Evolutionary conservation across 768 basidiomycete species (phyloP), one percentile per base, ranked within the genome.

Genomic region (Goffeauzyma gilvescens): DNA sequence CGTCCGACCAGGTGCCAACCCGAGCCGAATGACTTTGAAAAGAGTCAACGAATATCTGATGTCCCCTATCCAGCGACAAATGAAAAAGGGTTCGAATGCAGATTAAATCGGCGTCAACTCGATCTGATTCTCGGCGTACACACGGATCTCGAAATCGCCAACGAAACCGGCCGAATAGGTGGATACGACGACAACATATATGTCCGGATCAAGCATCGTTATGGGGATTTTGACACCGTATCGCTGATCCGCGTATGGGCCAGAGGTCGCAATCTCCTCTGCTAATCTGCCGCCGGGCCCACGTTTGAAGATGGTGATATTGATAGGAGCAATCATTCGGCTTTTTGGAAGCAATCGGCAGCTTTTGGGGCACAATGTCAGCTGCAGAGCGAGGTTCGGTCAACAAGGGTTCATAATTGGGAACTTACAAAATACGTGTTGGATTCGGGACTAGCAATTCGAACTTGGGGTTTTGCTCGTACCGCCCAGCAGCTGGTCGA

Each of bases 21-120:
- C 90, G 0, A 76, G 81, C 8, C 72, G 86, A 31, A 70, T 75
- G 13, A 83, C 80, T 7, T 68, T 95, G 46, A 82, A 82, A 60
- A 66, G 76, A 12, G 72, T 82, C 33, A 84, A 86, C 55, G 75
- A 79, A 50, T 80, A 71, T 50, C 60, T 83, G 5, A 69, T 86
- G 51, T 49, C 42, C 2, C 44, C 44, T n/a, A n/a, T n/a, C n/a
- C n/a, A n/a, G n/a, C n/a, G n/a, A n/a, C n/a, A n/a, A 38, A n/a
- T n/a, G n/a, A n/a, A n/a, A n/a, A n/a, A n/a, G n/a, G n/a, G n/a
- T n/a, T n/a, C n/a, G n/a, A n/a, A n/a, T n/a, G n/a, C n/a, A n/a
- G n/a, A n/a, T 30, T 30, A 15, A 15, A 38, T 25, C 3, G 24
- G 17, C 20, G 20, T 26, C 2, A 42, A 22, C 14, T 42, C 41